Evolutionary conservation across 2,329 filamentous ascomycete genomes (phyloP).

Genomic region (Epichloe hybrida): DNA sequence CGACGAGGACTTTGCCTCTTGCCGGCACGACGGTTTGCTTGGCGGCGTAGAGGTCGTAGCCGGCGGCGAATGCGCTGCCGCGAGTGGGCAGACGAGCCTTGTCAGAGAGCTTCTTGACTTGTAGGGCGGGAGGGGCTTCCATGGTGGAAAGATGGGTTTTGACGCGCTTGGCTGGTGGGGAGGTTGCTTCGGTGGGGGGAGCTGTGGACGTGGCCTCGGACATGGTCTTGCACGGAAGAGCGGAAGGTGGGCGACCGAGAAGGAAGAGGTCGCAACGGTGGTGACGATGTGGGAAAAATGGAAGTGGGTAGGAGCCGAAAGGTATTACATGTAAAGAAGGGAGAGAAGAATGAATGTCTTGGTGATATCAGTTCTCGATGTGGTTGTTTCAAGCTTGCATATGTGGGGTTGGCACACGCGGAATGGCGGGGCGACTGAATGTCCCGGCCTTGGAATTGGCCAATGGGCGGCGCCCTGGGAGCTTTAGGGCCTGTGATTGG

Average conservation of each 20-base stretch:
- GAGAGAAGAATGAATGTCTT: too few relatives aligned
- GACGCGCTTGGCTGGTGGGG: slow-evolving; percentile 67
- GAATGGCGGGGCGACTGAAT: neutral
- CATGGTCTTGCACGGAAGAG: neutral
- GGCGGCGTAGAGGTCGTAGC: slow-evolving; percentile 84
- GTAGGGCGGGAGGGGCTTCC: slow-evolving; percentile 44
- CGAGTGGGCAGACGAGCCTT: slow-evolving; percentile 71
- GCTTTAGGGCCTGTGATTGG: neutral
- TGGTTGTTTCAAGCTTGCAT: too few relatives aligned
- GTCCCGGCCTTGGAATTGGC: neutral
- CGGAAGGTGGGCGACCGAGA: too few relatives aligned
- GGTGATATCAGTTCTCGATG: too few relatives aligned
- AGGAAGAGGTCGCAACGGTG: too few relatives aligned
- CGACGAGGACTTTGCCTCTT: slow-evolving; percentile 72
- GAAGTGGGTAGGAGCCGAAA: neutral
- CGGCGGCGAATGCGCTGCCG: slow-evolving; percentile 78
- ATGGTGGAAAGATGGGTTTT: slow-evolving; percentile 40
- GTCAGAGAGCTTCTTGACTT: slow-evolving; percentile 77
- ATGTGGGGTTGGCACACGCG: neutral
- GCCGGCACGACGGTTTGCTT: slow-evolving; percentile 63
- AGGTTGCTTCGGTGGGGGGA: slow-evolving; percentile 34
- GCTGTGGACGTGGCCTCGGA: neutral
- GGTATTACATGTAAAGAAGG: neutral
- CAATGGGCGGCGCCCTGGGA: neutral
- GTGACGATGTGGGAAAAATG: too few relatives aligned